These are phyloP conservation scores for Pseudogymnoascus sp. DNA, from an alignment of 2,329 filamentous ascomycete species.

Conservation along the genomic window DNA sequence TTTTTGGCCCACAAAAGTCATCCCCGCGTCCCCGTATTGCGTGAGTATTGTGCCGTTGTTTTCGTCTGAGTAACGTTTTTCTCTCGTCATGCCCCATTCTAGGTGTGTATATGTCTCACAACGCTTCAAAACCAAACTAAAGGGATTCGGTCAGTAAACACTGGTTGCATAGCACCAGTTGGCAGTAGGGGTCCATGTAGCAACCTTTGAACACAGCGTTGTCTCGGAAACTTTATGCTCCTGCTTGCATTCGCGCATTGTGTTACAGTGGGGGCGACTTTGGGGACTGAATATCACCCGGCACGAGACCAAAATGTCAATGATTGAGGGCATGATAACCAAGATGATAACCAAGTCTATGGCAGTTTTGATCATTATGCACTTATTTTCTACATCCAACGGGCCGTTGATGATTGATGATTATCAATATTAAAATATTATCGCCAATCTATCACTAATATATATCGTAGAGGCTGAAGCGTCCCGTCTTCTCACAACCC, in stretches of 20 bases:
- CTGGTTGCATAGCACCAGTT: slow-evolving; percentile 1
- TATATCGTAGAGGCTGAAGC: not conserved
- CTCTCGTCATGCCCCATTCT: not conserved
- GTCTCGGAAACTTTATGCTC: slow-evolving; percentile 3
- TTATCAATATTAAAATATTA: not conserved
- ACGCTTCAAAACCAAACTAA: not conserved
- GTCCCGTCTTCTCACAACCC: not conserved
- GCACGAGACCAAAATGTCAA: not conserved
- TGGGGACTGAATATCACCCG: not conserved
- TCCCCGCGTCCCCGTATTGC: not conserved
- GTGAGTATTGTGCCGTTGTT: not conserved
- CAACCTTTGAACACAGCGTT: slow-evolving; percentile 1
- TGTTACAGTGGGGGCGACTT: not conserved
- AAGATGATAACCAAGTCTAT: not conserved
- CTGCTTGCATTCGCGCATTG: not conserved
- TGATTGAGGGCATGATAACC: not conserved
- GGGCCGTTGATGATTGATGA: not conserved
- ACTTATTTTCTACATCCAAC: not conserved
- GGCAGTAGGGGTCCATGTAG: slow-evolving; percentile 1
- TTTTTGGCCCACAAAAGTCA: slow-evolving; percentile 5
- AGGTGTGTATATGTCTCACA: not conserved
- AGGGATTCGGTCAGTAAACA: not conserved
- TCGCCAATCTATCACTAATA: slow-evolving; percentile 6
- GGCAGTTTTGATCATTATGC: not conserved
- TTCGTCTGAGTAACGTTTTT: slow-evolving; percentile 3